Conservation (phyloP, 768 basidiomycete genomes). For the Thelephora ganbajun region DNA sequence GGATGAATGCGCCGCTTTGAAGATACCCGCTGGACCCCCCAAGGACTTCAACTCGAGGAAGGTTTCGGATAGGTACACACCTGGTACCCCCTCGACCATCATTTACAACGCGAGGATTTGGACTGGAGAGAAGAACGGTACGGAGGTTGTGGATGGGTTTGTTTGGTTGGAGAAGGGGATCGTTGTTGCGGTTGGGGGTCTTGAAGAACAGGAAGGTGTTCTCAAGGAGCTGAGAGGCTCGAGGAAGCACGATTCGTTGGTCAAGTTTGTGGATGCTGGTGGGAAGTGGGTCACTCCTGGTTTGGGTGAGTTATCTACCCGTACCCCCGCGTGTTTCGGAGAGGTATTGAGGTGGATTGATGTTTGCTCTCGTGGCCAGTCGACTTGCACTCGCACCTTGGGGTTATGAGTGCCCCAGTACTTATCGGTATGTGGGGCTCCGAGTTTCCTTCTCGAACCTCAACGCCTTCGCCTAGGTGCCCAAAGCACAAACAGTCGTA, state of each 20-base stretch:
- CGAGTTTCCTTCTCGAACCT: not conserved
- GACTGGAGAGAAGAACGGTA: constrained; percentile 43
- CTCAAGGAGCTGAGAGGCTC: too few relatives aligned
- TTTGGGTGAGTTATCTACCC: constrained; percentile 24
- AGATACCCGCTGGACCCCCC: constrained; percentile 17
- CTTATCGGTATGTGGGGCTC: constrained; percentile 25
- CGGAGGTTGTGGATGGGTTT: constrained; percentile 42
- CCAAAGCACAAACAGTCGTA: constrained; percentile 46
- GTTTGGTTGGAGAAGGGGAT: constrained; percentile 57
- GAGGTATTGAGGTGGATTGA: not conserved
- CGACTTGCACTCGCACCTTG: constrained; percentile 55
- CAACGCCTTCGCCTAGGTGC: constrained; percentile 27
- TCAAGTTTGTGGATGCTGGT: constrained; percentile 42
- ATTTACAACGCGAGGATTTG: constrained; percentile 62
- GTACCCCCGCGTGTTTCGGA: constrained; percentile 13
- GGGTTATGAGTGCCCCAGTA: constrained; percentile 48
- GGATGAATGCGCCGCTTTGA: constrained; percentile 18
- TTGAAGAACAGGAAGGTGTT: too few relatives aligned
- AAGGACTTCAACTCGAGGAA: constrained; percentile 15
- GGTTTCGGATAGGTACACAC: constrained; percentile 49
- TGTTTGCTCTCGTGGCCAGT: constrained; percentile 8
- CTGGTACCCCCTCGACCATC: constrained; percentile 49
- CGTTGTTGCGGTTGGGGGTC: constrained; percentile 36
- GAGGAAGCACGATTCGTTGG: too few relatives aligned
- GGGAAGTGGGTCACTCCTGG: constrained; percentile 58